Conservation (phyloP, 2,329 filamentous ascomycete species). For the Coleophoma eucalyptorum region DNA sequence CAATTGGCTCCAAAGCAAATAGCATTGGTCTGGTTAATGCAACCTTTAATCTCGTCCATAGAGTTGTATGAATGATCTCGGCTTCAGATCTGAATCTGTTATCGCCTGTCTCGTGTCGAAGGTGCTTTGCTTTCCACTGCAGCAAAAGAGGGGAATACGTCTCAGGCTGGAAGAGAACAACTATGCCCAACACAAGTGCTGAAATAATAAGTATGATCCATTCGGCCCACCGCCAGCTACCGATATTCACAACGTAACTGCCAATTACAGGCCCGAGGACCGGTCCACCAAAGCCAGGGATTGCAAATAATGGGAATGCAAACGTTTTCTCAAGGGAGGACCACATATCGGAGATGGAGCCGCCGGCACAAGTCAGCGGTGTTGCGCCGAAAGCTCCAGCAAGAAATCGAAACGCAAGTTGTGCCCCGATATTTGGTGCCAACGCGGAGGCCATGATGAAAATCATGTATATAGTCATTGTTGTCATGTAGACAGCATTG, state of each 20-base stretch:
- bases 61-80: conserved; percentile 11
- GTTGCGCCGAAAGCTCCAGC: conserved; percentile 27
- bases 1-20: conserved; percentile 25
- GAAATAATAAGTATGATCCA: conserved; percentile 30
- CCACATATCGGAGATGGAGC: conserved; percentile 33
- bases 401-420: conserved; percentile 41
- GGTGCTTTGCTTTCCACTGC: conserved; percentile 21
- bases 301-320: conserved; percentile 16
- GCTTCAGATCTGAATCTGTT: conserved; percentile 17
- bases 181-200: conserved; percentile 11
- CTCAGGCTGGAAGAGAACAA: conserved; percentile 22
- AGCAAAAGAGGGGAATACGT: conserved; percentile 25
- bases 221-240: conserved; percentile 29
- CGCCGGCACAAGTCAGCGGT: conserved; percentile 34
- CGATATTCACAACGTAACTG: background rate
- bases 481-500: conserved; percentile 32
- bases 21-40: conserved; percentile 1
- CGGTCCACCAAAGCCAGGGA: conserved; percentile 8
- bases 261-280: conserved; percentile 12
- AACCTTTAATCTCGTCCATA: conserved; percentile 13
- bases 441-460: conserved; percentile 40
- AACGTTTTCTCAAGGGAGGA: conserved; percentile 17
- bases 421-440: conserved; percentile 35
- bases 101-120: conserved; percentile 22
- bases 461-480: conserved; percentile 37